A percentile compares a stretch with the other conserved stretches of the same genome.
phyloP scores from a whole-genome alignment of 2,329 filamentous ascomycete species.

The Ophidiomyces ophidiicola region DNA sequence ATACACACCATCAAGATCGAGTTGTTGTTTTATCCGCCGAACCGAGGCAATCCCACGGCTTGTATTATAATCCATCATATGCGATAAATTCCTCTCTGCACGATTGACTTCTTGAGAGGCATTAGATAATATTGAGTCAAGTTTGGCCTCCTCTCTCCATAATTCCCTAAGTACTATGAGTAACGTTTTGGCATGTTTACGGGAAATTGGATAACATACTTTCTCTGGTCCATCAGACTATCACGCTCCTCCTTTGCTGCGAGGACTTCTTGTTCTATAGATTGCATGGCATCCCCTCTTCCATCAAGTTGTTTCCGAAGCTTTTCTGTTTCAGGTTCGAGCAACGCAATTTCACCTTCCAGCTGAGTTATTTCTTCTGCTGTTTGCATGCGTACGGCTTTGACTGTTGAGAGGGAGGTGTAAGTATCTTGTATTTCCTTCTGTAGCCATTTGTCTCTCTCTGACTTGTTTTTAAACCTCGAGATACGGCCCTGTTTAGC shows the following conservation, averaged over 20 bases:
- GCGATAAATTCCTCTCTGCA: constrained; percentile 63
- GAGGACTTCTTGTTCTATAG: constrained; percentile 60
- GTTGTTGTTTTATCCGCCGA: constrained; percentile 64
- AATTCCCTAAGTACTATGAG: constrained; percentile 40
- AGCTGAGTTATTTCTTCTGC: constrained; percentile 68
- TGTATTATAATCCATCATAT: constrained; percentile 82
- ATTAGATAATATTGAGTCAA: constrained; percentile 64
- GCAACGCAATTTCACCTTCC: constrained; percentile 54
- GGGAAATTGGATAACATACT: constrained; percentile 32
- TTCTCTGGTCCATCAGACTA: constrained; percentile 71
- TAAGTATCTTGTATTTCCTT: constrained; percentile 72
- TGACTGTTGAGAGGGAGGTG: constrained; percentile 62
- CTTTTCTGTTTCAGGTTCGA: constrained; percentile 60
- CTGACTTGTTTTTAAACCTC: constrained; percentile 75
- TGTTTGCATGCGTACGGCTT: constrained; percentile 71
- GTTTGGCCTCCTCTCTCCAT: constrained; percentile 77
- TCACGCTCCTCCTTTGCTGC: constrained; percentile 68
- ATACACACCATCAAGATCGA: constrained; percentile 73
- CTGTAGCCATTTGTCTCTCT: constrained; percentile 73
- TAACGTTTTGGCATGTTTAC: not conserved
- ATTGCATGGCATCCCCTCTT: constrained; percentile 61
- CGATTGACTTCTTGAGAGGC: constrained; percentile 64
- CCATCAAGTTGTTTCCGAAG: constrained; percentile 64
- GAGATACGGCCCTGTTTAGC: constrained; percentile 84
- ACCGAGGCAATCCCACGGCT: constrained; percentile 78